Base-by-base conservation (phyloP, 78 protist species). In the Dictyostelium purpureum region DNA sequence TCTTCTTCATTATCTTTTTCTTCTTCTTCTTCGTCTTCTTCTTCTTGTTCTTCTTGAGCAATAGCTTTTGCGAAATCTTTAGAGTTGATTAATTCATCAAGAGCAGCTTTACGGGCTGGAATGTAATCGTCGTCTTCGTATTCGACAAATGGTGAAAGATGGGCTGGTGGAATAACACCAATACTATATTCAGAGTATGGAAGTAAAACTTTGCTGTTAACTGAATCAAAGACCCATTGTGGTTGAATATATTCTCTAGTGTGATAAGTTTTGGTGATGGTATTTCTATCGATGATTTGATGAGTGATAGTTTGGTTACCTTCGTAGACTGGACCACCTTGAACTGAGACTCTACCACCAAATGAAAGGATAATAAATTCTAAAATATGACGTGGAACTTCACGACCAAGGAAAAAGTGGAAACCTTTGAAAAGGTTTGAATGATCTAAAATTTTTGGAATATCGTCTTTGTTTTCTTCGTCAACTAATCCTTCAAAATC, bases 211-310 rank as follows among this genome's bases (percentile, higher is more conserved):
- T 40, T 38, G 9, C 78, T 77, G 87, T 98, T 98, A 77, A 97
- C 26, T 52, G 95, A 94, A 87, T 98, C 99, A 79, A 80, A 97
- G 24, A 99, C 94, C 99, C 99, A 99, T 96, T 99, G 99, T 31
- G 99, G 99, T 90, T 97, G 99, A 28, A 98, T 88, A 88, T 97
- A 96, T 37, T 47, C 94, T 40, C 97, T 85, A 6, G 66, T 85
- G 43, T 0, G 54, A 21, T 54, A 31, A 11, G 12, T 5, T 18
- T 78, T 51, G 12, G 52, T 16, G 0, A 47, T 3, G 26, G 21
- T 21, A 40, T 40, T 61, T 56, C 80, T 74, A 71, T 96, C 98
- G 38, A 92, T 54, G 61, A 96, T 89, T 31, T 89, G 95, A 66
- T 94, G 97, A 1, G 97, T 90, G 77, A 97, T 81, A 33, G 24